A percentile compares a stretch with the other conserved stretches of the same genome.
These are phyloP conservation scores for Talaromyces trachyspermus DNA, from an alignment of 495 filamentous ascomycete genomes.

Conservation along the genomic window DNA sequence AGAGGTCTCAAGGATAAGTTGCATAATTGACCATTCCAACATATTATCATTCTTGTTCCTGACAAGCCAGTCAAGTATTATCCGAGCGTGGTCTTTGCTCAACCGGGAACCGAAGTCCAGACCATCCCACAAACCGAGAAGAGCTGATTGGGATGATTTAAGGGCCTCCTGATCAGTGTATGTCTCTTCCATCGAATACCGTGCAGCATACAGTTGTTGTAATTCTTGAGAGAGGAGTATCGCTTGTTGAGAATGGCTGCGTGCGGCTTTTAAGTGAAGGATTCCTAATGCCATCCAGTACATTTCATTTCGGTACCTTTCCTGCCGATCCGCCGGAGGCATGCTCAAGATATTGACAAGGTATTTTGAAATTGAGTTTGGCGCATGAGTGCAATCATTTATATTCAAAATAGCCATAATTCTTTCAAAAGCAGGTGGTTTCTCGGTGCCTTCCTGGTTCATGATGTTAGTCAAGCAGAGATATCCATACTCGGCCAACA, in stretches of 20 bases:
- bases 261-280: neutral
- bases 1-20: neutral
- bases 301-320: neutral
- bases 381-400: neutral
- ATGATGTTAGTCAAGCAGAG: neutral
- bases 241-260: neutral
- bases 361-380: neutral
- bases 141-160: too few species aligned
- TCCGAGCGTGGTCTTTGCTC: neutral
- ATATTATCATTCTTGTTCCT: constrained; percentile 3
- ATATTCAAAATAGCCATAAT: neutral
- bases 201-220: neutral
- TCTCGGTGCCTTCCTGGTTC: neutral
- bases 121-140: neutral
- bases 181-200: too few species aligned
- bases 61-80: constrained; percentile 13
- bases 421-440: neutral
- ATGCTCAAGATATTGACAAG: neutral
- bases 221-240: neutral
- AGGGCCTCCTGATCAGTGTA: too few species aligned
- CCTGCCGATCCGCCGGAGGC: neutral
- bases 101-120: neutral
- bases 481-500: neutral
- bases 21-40: constrained; percentile 7
- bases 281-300: constrained; percentile 1